Conservation (phyloP, 1,139 yeast genomes). For the Geotrichum klebahnii region DNA sequence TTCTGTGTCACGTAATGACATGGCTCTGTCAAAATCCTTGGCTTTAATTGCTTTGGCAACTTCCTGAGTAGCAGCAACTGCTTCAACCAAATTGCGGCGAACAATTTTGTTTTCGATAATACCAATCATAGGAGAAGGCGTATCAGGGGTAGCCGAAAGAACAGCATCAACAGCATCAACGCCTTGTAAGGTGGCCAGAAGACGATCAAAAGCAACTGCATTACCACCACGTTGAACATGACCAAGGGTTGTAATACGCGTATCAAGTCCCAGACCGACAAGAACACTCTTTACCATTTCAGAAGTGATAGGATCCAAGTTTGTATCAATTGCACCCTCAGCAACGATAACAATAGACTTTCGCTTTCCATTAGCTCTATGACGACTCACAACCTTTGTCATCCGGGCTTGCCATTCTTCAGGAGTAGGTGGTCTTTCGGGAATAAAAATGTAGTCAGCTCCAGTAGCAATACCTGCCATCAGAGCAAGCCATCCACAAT, state of each 20-base stretch:
- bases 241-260: conserved; percentile 91
- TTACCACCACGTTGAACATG: conserved; percentile 99
- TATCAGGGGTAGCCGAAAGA: conserved; percentile 77
- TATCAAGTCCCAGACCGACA: conserved; percentile 80
- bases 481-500: conserved; percentile 97
- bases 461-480: conserved; percentile 96
- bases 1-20: conserved; percentile 79
- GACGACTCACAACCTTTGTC: conserved; percentile 61
- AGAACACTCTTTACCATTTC: conserved; percentile 75
- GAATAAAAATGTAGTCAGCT: conserved; percentile 90
- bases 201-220: conserved; percentile 89
- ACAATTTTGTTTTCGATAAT: conserved; percentile 81
- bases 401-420: conserved; percentile 66
- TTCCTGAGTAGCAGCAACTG: conserved; percentile 76
- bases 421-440: conserved; percentile 77
- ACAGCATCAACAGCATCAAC: conserved; percentile 96
- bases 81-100: conserved; percentile 79
- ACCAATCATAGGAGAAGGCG: conserved; percentile 95
- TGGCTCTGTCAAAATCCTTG: conserved; percentile 80
- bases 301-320: conserved; percentile 75
- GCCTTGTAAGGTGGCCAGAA: conserved; percentile 91
- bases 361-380: conserved; percentile 82
- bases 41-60: conserved; percentile 80
- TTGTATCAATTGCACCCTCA: conserved; percentile 90
- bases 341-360: conserved; percentile 95